phyloP scores from a whole-genome alignment of 2,329 filamentous ascomycete species.

The Paecilomyces variotii region DNA sequence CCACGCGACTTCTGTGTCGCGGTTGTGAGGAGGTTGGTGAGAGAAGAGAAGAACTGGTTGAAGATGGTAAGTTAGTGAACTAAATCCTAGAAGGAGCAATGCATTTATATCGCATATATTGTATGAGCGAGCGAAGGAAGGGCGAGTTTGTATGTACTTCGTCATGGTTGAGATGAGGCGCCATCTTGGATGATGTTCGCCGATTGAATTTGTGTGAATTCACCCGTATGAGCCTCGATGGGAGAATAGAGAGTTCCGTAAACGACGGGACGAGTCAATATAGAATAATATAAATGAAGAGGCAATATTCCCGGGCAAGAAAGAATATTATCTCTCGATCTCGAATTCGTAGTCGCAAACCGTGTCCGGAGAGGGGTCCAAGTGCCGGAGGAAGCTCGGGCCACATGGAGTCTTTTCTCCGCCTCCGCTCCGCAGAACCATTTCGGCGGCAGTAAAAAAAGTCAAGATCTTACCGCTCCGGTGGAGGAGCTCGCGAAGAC shows the following conservation, averaged over 20 bases:
- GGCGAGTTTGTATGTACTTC: constrained; percentile 24
- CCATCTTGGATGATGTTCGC: constrained; percentile 15
- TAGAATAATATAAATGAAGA: not conserved
- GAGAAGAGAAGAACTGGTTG: constrained; percentile 35
- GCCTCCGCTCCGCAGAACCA: constrained; percentile 6
- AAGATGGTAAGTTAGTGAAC: not conserved
- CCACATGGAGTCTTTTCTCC: constrained; percentile 5
- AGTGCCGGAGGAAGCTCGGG: constrained; percentile 8
- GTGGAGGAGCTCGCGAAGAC: not conserved
- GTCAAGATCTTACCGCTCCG: not conserved
- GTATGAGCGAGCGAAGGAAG: not conserved
- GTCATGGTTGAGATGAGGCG: constrained; percentile 32
- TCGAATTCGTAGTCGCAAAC: not conserved
- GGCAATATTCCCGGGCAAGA: not conserved
- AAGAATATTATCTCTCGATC: not conserved
- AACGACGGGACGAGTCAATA: no score
- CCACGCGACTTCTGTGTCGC: constrained; percentile 33
- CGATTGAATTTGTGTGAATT: not conserved
- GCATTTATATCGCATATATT: not conserved
- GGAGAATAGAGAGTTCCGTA: no score
- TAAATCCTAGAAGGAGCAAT: not conserved
- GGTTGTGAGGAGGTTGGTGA: constrained; percentile 31
- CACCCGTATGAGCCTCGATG: not conserved
- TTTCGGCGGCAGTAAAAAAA: constrained; percentile 1
- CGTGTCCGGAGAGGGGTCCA: not conserved